These are phyloP conservation scores for Pugionium cornutum DNA, from an alignment of 345 rosid species.

Conservation along the genomic window DNA sequence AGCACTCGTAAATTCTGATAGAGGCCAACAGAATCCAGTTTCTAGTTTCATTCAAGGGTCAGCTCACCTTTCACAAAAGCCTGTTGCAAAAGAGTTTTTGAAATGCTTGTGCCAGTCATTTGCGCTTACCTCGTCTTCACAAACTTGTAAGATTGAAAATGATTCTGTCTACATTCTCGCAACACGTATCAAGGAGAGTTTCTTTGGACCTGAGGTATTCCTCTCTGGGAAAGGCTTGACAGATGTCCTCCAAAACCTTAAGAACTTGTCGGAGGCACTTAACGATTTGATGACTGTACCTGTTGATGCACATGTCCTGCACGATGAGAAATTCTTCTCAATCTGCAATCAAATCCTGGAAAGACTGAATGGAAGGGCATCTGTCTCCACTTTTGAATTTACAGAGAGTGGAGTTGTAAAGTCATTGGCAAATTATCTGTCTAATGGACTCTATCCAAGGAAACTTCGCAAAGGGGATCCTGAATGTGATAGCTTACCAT, in stretches of 20 bases:
- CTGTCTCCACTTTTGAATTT: constrained; percentile 89
- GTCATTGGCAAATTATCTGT: constrained; percentile 64
- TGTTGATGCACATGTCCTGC: constrained; percentile 35
- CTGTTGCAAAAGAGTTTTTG: constrained; percentile 48
- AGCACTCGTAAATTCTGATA: constrained; percentile 59
- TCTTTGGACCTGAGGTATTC: constrained; percentile 59
- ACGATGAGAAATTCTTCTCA: constrained; percentile 54
- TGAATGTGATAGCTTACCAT: constrained; percentile 31
- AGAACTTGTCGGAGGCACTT: constrained; percentile 58
- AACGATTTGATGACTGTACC: constrained; percentile 49
- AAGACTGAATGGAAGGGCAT: constrained; percentile 73
- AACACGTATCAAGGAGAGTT: constrained; percentile 56
- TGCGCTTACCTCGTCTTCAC: constrained; percentile 46
- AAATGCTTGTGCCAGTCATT: constrained; percentile 87
- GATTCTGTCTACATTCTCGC: constrained; percentile 70
- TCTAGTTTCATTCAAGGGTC: constrained; percentile 44
- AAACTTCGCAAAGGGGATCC: constrained; percentile 41
- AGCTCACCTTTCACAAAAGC: constrained; percentile 49
- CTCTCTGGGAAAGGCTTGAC: constrained; percentile 70
- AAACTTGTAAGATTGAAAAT: constrained; percentile 67
- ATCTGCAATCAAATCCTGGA: constrained; percentile 56
- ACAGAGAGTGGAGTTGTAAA: constrained; percentile 85
- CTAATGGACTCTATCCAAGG: constrained; percentile 58
- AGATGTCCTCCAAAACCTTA: constrained; percentile 78
- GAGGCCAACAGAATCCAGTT: constrained; percentile 40